phyloP scores from a whole-genome alignment of 2,329 filamentous ascomycete species.

The Bipolaris zeicola region DNA sequence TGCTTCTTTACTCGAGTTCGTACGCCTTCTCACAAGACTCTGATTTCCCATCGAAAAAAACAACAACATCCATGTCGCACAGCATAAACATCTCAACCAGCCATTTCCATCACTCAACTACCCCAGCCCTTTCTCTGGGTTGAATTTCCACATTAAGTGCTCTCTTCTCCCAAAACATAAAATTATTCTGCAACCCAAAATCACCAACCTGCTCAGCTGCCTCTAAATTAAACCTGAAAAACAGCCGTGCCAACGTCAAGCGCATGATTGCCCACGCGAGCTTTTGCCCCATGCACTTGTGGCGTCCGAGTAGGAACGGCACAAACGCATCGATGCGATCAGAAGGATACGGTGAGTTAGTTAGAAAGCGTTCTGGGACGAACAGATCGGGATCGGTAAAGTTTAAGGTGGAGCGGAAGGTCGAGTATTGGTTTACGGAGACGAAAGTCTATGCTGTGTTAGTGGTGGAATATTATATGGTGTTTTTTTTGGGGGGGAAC shows the following conservation, averaged over 20 bases:
- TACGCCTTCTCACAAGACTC: no score
- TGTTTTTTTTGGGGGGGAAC: not conserved
- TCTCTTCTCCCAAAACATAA: conserved; percentile 28
- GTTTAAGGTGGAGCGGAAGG: conserved; percentile 30
- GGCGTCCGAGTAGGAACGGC: conserved; percentile 29
- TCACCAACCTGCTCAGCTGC: conserved; percentile 2
- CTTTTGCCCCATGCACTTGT: conserved; percentile 31
- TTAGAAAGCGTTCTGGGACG: conserved; percentile 40
- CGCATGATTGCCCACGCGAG: conserved; percentile 37
- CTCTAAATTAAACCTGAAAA: conserved; percentile 42
- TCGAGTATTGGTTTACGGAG: conserved; percentile 31
- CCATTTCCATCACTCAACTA: not conserved
- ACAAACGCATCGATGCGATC: conserved; percentile 25
- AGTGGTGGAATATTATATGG: not conserved
- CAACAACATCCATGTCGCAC: no score
- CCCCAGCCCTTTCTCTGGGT: no score
- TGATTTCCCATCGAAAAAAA: no score
- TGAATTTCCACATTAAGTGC: conserved; percentile 5
- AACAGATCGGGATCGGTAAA: conserved; percentile 35
- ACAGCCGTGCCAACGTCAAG: conserved; percentile 47
- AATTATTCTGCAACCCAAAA: conserved; percentile 26
- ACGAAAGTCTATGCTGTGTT: conserved; percentile 22
- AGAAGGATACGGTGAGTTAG: conserved; percentile 25
- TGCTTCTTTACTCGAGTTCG: no score
- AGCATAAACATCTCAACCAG: not conserved